Conservation (phyloP, 164 flowering plant species). For the Dillenia turbinata region DNA sequence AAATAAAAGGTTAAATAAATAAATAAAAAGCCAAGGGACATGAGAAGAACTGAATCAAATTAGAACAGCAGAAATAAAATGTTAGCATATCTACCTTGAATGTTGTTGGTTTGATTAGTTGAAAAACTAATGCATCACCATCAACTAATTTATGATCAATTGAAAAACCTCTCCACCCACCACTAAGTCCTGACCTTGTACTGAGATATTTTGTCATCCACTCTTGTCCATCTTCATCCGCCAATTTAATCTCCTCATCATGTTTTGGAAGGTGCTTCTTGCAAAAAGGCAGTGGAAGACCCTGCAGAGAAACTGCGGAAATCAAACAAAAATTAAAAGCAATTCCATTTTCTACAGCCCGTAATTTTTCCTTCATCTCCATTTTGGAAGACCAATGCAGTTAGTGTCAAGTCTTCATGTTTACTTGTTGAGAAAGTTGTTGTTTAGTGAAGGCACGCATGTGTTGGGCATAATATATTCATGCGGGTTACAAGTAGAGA, state of each 20-base stretch:
- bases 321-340: neutral
- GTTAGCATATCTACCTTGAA: conserved; percentile 38
- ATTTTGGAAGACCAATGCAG: too few relatives aligned
- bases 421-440: too few relatives aligned
- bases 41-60: too few relatives aligned
- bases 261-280: conserved; percentile 36
- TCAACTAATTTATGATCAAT: conserved; percentile 50
- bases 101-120: conserved; percentile 41
- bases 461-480: too few relatives aligned
- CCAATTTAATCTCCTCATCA: conserved; percentile 31
- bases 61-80: conserved; percentile 1
- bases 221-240: conserved; percentile 45
- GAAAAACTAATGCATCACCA: conserved; percentile 66
- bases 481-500: too few relatives aligned
- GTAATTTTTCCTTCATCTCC: too few relatives aligned
- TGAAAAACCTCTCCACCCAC: conserved; percentile 71
- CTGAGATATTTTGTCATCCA: conserved; percentile 40
- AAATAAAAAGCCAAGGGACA: too few relatives aligned
- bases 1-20: too few relatives aligned
- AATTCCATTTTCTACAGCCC: neutral
- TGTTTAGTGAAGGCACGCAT: too few relatives aligned
- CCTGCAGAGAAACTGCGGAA: conserved; percentile 22
- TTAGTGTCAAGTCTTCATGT: too few relatives aligned
- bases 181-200: conserved; percentile 52
- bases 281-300: conserved; percentile 52